Evolutionary conservation across 345 rosid species (phyloP), one percentile per base, ranked within the genome.

Genomic region (Sisymbrium altissimum): DNA sequence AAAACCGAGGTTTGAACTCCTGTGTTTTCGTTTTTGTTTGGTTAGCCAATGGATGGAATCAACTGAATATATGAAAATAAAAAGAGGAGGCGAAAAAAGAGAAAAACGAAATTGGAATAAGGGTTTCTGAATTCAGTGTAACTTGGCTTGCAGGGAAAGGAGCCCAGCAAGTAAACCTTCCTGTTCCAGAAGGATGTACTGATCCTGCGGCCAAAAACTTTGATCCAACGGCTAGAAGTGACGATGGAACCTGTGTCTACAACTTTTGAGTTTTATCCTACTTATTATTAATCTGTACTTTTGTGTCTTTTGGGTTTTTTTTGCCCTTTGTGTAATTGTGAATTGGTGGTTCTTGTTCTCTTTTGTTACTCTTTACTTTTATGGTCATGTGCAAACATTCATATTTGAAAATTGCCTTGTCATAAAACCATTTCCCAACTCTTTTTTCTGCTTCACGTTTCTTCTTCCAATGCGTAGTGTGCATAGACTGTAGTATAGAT

Each of bases 171-270:
- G 81, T 89, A 25, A 73, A 62, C 14, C 0, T 94, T 5, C 93
- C 98, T 2, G 85, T 87, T 43, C 93, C 96, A 21, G 95, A 89
- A 83, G 96, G 97, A 0, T 94, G 97, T 70, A 88, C 96, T 17
- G 96, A 94, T 76, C 91, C 82, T 9, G 15, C 0, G 15, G 96
- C 97, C 8, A 4, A 18, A 4, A 89, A 94, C 87, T 91, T 76
- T 75, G 97, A 94, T 79, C 97, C 98, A 50, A 89, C 95, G 9
- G 96, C 95, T 6, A 87, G 99, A 79, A 91, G 93, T 82, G 97
- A 95, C 52, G 95, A 95, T 83, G 97, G 97, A 78, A 95, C 81
- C 80, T 89, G 97, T 79, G 63, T 8, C 38, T 95, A 87, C 75
- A 52, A 71, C 49, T 77, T 76, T 70, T 76, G 75, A 76, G 79